A percentile compares a stretch with the other conserved stretches of the same genome.
Evolutionary conservation across 805 yeast genomes (phyloP).

Genomic region (Scheffersomyces spartinae): DNA sequence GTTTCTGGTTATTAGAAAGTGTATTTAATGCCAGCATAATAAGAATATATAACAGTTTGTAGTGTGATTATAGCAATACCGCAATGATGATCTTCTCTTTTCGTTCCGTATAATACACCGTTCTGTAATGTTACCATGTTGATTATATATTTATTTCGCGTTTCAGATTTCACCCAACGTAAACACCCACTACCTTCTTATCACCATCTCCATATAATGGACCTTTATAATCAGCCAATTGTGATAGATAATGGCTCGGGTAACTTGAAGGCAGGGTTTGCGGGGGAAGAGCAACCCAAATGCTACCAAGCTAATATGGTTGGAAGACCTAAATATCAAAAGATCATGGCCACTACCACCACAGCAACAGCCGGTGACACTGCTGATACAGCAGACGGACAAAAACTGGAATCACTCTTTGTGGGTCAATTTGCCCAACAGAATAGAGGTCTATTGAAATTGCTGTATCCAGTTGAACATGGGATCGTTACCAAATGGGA

Average conservation of each 20-base stretch:
- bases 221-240: slow-evolving; percentile 33
- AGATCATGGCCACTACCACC: slow-evolving; percentile 49
- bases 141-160: too few relatives aligned
- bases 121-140: too few relatives aligned
- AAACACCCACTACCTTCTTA: too few relatives aligned
- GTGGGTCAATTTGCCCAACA: slow-evolving; percentile 70
- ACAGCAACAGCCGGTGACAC: not conserved
- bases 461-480: slow-evolving; percentile 65
- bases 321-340: slow-evolving; percentile 77
- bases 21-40: slow-evolving; percentile 23
- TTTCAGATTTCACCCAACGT: too few relatives aligned
- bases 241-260: slow-evolving; percentile 64
- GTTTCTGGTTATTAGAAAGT: slow-evolving; percentile 51
- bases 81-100: too few relatives aligned
- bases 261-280: slow-evolving; percentile 77
- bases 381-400: too few relatives aligned
- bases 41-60: too few relatives aligned
- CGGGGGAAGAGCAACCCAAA: slow-evolving; percentile 81
- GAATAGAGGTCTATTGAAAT: slow-evolving; percentile 61
- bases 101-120: too few relatives aligned
- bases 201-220: too few relatives aligned
- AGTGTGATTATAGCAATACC: too few relatives aligned
- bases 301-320: slow-evolving; percentile 50
- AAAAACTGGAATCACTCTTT: slow-evolving; percentile 18
- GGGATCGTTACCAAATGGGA: slow-evolving; percentile 78